Conservation (phyloP, 2,329 filamentous ascomycete genomes). For the Alternaria ethzedia region DNA sequence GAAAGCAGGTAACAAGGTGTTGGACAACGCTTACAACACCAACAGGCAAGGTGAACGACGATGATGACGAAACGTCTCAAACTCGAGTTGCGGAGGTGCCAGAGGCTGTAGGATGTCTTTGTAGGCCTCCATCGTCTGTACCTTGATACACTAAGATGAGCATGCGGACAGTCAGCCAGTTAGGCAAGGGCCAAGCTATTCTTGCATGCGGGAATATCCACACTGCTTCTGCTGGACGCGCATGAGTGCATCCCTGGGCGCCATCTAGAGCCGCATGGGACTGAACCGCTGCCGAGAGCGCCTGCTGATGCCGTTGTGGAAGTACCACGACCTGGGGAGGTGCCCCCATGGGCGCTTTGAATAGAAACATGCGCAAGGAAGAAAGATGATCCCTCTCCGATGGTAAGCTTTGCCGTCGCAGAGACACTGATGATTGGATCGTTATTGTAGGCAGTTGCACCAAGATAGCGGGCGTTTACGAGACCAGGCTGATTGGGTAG, state of each 20-base stretch:
- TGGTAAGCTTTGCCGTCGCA: slow-evolving; percentile 15
- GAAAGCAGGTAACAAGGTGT: slow-evolving; percentile 17
- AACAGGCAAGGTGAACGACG: slow-evolving; percentile 20
- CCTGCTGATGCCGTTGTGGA: slow-evolving; percentile 38
- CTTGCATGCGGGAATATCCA: slow-evolving; percentile 28
- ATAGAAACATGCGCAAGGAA: slow-evolving; percentile 20
- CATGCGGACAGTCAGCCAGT: slow-evolving; percentile 31
- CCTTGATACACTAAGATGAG: slow-evolving; percentile 34
- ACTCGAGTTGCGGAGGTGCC: slow-evolving; percentile 20
- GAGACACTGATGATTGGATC: slow-evolving; percentile 28
- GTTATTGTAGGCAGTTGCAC: slow-evolving; percentile 17
- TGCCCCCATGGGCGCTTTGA: slow-evolving; percentile 38
- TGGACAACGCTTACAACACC: slow-evolving; percentile 4
- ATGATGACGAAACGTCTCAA: slow-evolving; percentile 31
- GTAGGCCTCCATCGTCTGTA: slow-evolving; percentile 36
- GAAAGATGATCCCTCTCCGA: slow-evolving; percentile 31
- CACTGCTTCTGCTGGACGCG: slow-evolving; percentile 24
- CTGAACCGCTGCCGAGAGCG: slow-evolving; percentile 29
- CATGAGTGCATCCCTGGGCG: slow-evolving; percentile 26
- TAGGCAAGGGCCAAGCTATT: slow-evolving; percentile 33
- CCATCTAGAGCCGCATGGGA: slow-evolving; percentile 31
- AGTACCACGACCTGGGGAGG: slow-evolving; percentile 24
- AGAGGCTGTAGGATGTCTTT: slow-evolving; percentile 40
- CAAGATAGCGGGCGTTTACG: slow-evolving; percentile 29
- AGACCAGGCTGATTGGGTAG: slow-evolving; percentile 25